Evolutionary conservation across 208 protist species (phyloP).

Genomic region (Leptomonas pyrrhocoris): DNA sequence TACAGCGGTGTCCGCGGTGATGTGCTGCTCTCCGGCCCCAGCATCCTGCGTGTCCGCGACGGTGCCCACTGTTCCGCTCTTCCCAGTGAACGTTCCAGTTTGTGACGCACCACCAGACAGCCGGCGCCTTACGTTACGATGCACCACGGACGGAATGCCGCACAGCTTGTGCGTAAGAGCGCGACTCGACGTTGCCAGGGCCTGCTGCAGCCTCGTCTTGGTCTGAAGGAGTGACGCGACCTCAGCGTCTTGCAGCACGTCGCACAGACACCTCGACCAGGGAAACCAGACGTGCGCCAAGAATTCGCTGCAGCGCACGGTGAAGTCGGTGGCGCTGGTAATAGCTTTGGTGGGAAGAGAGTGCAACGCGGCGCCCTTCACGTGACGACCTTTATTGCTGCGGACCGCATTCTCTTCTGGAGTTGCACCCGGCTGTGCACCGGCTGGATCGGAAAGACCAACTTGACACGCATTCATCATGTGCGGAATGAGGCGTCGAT

Average conservation of each 20-base stretch:
- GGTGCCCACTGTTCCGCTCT: no score
- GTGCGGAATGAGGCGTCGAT: background rate
- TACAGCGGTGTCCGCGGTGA: constrained; percentile 14
- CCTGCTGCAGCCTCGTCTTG: constrained; percentile 1
- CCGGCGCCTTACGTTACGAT: background rate
- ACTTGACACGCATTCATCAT: constrained; percentile 24
- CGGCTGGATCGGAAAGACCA: background rate
- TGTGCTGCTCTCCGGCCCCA: background rate
- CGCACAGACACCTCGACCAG: constrained; percentile 19
- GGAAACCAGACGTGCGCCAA: constrained; percentile 19
- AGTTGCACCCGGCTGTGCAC: background rate
- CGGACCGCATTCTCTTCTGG: background rate
- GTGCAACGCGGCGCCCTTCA: background rate
- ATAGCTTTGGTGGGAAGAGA: background rate
- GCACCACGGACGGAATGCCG: background rate
- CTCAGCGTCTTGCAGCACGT: constrained; percentile 9
- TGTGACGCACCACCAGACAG: background rate
- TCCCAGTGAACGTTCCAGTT: no score
- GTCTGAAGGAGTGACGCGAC: background rate
- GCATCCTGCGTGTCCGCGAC: background rate
- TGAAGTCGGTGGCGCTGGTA: constrained; percentile 9
- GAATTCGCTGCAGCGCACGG: constrained; percentile 10
- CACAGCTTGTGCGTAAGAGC: background rate
- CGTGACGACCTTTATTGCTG: background rate
- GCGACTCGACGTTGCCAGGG: background rate